Base-by-base conservation (phyloP, 495 filamentous ascomycete genomes). In the Aspergillus conjunctus region DNA sequence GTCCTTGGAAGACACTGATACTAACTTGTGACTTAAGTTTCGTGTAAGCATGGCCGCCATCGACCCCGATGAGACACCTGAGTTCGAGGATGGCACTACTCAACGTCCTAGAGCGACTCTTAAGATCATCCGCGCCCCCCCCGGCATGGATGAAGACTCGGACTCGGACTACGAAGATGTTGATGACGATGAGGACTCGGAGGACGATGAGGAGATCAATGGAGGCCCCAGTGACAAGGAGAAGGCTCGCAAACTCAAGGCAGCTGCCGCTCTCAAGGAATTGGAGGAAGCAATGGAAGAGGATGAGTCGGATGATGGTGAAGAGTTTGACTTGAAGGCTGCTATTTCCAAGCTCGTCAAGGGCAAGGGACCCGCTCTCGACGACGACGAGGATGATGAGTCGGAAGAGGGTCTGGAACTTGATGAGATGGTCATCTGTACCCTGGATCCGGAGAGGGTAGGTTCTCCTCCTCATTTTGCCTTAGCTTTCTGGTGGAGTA, bases 21-120 rank as follows among this genome's bases (percentile, higher is more conserved):
- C 49, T 41, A 20, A 49, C 52, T 48, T 1, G 31, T 30, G 52
- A 41, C 58, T 26, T 26, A 26, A 97, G 93, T 92, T 96, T 79
- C 92, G 91, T 67, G 88, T 99, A 65, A 97, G 91, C 68, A 99
- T 99, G 94, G 94, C 95, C 67, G 94, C 94, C 66, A 87, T 99
- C 67, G 93, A 99, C 72, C 94, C 94, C 34, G 89, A 85, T 67
- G 89, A 90, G 62, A 80, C 78, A 49, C 86, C 89, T 41, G 85
- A 90, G 61, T 82, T 82, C 54, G 84, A 87, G 57, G 81, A 85
- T 37, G 82, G 86, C 57, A 78, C 86, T 48, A 82, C 80, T 73
- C 76, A 77, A 52, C 70, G 84, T 44, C 82, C 87, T 49, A 87
- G 92, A 67, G 87, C 94, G 39, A 98, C 94, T 46, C 80, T 98